phyloP scores from a whole-genome alignment of 139 green algal genomes.

The Coelastrella sp. region DNA sequence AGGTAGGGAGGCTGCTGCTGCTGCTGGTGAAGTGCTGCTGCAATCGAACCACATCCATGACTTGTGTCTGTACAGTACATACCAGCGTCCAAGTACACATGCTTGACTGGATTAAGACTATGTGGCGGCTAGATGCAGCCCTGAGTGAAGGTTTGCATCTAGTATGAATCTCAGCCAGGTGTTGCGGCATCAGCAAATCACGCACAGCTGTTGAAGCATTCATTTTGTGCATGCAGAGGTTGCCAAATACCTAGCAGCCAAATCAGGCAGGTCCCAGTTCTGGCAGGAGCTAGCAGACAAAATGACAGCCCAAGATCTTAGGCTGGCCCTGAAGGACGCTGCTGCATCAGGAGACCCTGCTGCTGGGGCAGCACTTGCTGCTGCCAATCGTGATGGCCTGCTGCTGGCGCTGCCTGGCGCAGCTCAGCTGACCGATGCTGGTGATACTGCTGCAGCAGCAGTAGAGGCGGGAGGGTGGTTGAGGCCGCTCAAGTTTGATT shows the following conservation, averaged over 20 bases:
- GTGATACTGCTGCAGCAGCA: background rate
- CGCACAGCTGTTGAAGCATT: no score
- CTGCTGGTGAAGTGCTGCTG: no score
- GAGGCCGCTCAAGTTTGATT: constrained; percentile 52
- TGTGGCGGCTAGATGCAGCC: no score
- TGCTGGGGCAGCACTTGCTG: background rate
- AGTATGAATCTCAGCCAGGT: no score
- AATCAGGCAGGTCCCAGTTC: background rate
- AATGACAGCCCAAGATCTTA: background rate
- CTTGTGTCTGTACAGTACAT: no score
- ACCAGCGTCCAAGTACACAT: no score
- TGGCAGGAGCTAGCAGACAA: constrained; percentile 1
- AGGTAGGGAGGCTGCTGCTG: background rate
- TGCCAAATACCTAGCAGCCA: background rate
- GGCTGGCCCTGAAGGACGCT: background rate
- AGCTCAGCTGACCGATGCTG: constrained; percentile 1
- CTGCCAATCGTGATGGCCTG: background rate
- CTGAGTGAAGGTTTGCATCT: no score
- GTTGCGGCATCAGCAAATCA: no score
- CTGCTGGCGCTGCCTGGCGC: constrained; percentile 8
- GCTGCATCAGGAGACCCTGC: background rate
- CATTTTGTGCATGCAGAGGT: background rate
- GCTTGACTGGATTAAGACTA: no score
- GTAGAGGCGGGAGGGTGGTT: constrained; percentile 22
- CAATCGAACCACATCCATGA: no score